Percentiles rank a stretch among this genome's conserved stretches.
phyloP scores from a whole-genome alignment of 148 eudicot species.

The Amaranthus palmeri region DNA sequence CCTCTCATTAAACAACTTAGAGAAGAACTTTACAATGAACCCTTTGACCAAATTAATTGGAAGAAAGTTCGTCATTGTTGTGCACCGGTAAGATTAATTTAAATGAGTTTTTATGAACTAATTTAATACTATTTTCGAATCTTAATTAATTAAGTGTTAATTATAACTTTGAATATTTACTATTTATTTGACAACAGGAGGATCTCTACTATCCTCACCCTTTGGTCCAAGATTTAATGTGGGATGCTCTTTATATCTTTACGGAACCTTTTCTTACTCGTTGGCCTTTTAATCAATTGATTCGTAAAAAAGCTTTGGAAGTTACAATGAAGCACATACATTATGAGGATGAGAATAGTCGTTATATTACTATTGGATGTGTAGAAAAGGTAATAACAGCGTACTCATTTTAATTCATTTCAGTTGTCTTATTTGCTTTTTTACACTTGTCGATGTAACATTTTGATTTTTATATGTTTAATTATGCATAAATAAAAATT shows the following conservation, averaged over 20 bases:
- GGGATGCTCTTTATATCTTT: conserved; percentile 26
- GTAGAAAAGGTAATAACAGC: conserved; percentile 37
- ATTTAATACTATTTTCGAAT: too few relatives aligned
- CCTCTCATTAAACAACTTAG: conserved; percentile 21
- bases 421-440: too few relatives aligned
- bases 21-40: conserved; percentile 32
- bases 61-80: conserved; percentile 27
- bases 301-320: conserved; percentile 26
- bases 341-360: conserved; percentile 33
- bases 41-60: conserved; percentile 34
- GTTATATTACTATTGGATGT: conserved; percentile 31
- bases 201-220: conserved; percentile 34
- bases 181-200: conserved; percentile 13
- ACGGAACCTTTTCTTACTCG: conserved; percentile 31
- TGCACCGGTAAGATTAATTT: conserved; percentile 26
- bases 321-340: conserved; percentile 33
- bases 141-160: too few relatives aligned
- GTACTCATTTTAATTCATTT: too few relatives aligned
- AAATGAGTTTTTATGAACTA: too few relatives aligned
- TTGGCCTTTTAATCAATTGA: conserved; percentile 30
- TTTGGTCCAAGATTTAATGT: conserved; percentile 28
- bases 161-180: too few relatives aligned
- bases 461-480: too few relatives aligned
- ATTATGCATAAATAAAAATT: too few relatives aligned
- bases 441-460: too few relatives aligned